Evolutionary conservation across 345 rosid genomes (phyloP), one percentile per base, ranked within the genome.

Genomic region (Brassica carinata): DNA sequence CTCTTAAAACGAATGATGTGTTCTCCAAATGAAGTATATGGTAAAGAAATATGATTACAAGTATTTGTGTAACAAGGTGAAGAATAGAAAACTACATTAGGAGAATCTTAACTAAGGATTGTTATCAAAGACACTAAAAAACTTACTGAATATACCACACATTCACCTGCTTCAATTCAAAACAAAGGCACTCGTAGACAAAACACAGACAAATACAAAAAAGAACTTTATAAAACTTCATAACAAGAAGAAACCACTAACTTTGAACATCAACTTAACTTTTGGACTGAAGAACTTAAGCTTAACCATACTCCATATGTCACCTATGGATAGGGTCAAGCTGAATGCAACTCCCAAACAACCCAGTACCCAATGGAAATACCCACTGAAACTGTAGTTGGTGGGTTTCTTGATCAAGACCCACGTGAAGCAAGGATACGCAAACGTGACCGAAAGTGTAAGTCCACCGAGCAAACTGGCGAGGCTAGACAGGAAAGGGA

Each of bases 361-460:
- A 29, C 99, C 99, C 63, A 95, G 85, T 15, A 84, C 90, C 99
- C 98, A 93, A 10, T 95, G 88, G 85, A 95, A 91, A 77, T 93
- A 93, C 97, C 97, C 93, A 27, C 85, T 91, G 91, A 95, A 93
- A 88, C 96, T 95, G 84, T 90, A 95, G 71, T 90, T 95, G 0
- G 87, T 19, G 0, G 99, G 98, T 74, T 81, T 93, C 81, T 91
- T 93, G 3, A 93, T 93, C 15, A 95, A 91, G 8, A 88, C 93
- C 98, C 98, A 95, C 97, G 93, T 93, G 91, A 95, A 95, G 89
- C 97, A 95, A 58, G 99, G 96, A 80, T 93, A 95, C 2, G 99
- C 99, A 78, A 93, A 93, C 23, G 97, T 93, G 70, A 95, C 97
- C 0, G 97, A 98, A 17, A 93, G 96, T 3, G 96, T 95, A 51